Percentiles rank a stretch among this genome's conserved stretches.
phyloP scores from a whole-genome alignment of 1,284 basidiomycete genomes.

The Ganoderma resinaceum region DNA sequence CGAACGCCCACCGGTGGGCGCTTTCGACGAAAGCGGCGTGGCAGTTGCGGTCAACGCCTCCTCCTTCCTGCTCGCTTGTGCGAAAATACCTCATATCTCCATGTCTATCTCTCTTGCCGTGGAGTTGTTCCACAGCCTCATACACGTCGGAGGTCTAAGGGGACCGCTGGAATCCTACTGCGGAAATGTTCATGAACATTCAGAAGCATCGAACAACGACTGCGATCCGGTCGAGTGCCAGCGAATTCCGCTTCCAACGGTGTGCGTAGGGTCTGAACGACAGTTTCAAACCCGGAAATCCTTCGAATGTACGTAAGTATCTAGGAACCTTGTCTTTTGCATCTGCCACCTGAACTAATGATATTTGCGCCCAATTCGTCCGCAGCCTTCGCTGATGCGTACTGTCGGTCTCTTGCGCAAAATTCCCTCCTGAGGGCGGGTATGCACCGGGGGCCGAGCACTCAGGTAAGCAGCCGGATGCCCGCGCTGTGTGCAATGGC shows the following conservation, averaged over 20 bases:
- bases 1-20: neutral
- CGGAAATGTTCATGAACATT: neutral
- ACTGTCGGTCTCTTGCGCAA: slow-evolving; percentile 7
- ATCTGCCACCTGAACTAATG: neutral
- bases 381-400: slow-evolving; percentile 13
- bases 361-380: neutral
- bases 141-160: neutral
- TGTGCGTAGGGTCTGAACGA: neutral
- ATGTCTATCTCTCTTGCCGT: neutral
- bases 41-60: neutral
- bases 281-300: neutral
- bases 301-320: neutral
- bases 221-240: neutral
- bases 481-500: neutral
- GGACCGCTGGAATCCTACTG: neutral
- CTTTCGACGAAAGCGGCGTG: neutral
- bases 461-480: neutral
- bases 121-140: neutral
- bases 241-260: neutral
- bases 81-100: slow-evolving; percentile 1
- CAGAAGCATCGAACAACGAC: neutral
- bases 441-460: neutral
- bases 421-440: neutral
- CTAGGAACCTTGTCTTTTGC: neutral
- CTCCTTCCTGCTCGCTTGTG: neutral